phyloP scores from a whole-genome alignment of 352 stramenopile genomes.

The Chrysophaeum taylorii region DNA sequence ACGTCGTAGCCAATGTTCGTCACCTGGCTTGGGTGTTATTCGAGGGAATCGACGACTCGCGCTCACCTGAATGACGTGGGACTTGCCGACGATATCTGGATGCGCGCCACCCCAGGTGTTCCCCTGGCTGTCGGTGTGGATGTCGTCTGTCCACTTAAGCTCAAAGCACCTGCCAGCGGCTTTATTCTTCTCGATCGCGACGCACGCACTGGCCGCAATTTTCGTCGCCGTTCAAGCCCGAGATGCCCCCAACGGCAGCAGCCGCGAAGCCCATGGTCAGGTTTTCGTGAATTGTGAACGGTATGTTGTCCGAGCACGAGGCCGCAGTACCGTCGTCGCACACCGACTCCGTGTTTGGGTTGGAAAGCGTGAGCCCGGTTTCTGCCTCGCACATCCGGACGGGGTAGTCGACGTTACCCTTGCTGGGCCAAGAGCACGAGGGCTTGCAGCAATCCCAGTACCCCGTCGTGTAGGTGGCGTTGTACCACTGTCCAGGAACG shows the following conservation, averaged over 20 bases:
- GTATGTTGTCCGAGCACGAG: background rate
- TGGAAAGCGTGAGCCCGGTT: background rate
- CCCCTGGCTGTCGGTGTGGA: background rate
- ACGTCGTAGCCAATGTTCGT: constrained; percentile 15
- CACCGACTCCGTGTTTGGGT: background rate
- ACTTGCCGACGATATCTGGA: background rate
- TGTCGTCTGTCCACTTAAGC: background rate
- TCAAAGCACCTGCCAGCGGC: too few relatives aligned
- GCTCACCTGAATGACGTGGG: constrained; percentile 1
- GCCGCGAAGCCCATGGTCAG: constrained; percentile 3
- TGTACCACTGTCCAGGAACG: background rate
- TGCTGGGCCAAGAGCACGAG: background rate
- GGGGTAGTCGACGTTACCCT: background rate
- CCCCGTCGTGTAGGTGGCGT: background rate
- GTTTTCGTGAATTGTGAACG: background rate
- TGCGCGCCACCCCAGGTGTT: constrained; percentile 4
- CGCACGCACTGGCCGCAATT: constrained; percentile 12
- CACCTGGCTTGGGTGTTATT: too few relatives aligned
- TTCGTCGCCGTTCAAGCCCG: background rate
- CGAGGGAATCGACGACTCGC: too few relatives aligned
- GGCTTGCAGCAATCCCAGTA: constrained; percentile 13
- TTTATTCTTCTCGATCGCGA: too few relatives aligned
- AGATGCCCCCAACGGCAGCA: background rate
- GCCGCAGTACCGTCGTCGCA: background rate
- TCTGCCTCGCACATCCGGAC: background rate